phyloP scores from a whole-genome alignment of 306 rosid genomes.

The Ormosia emarginata region DNA sequence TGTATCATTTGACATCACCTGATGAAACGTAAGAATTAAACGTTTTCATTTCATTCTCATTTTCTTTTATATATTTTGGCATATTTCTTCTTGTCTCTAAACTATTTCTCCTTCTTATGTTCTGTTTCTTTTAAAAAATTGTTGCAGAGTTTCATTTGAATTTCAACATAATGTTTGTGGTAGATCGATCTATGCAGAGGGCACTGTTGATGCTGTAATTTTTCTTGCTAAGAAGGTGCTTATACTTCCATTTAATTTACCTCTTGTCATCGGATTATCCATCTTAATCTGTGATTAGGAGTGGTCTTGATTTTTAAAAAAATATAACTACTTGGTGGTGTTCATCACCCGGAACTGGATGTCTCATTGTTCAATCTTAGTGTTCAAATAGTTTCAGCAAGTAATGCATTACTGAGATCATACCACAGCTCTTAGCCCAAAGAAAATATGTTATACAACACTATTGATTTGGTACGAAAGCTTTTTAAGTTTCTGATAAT shows the following conservation, averaged over 20 bases:
- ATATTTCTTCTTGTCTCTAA: not conserved
- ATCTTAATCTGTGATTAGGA: not conserved
- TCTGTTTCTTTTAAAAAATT: not conserved
- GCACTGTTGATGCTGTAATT: conserved; percentile 80
- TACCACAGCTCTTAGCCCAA: not conserved
- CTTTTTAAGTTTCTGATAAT: not conserved
- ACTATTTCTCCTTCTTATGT: not conserved
- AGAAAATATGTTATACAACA: not conserved
- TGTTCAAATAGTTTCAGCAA: not conserved
- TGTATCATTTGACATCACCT: conserved; percentile 83
- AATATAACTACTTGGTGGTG: not conserved
- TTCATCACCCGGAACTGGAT: not conserved
- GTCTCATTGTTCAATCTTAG: not conserved
- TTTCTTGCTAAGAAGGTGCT: conserved; percentile 85
- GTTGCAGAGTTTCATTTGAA: conserved; percentile 87
- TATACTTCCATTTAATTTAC: conserved; percentile 1
- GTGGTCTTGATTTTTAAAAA: not conserved
- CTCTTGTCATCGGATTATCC: not conserved
- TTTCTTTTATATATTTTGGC: not conserved
- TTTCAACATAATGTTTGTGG: conserved; percentile 97
- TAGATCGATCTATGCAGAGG: conserved; percentile 93
- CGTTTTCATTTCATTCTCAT: conserved; percentile 1
- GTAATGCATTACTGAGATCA: not conserved
- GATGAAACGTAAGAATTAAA: conserved; percentile 59
- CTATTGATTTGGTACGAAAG: not conserved